phyloP scores from a whole-genome alignment of 495 filamentous ascomycete species.

The Aspergillus leporis region DNA sequence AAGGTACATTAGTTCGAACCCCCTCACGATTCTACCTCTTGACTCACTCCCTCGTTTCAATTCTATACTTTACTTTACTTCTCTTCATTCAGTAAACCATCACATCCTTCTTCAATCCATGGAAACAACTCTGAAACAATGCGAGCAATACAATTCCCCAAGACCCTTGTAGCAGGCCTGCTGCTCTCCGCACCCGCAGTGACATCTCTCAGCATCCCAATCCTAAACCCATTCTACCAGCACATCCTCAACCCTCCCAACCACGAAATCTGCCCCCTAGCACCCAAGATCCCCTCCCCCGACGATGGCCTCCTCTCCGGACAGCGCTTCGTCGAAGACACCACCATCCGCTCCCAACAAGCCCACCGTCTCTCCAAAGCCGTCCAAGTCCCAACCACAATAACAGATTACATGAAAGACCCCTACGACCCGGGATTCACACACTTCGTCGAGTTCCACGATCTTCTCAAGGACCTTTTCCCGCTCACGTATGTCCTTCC shows the following conservation, averaged over 20 bases:
- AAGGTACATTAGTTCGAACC: no score
- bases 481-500: conserved; percentile 42
- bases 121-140: no score
- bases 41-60: no score
- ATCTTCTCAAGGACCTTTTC: conserved; percentile 35
- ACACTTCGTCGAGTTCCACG: conserved; percentile 41
- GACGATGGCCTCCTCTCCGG: conserved; percentile 33
- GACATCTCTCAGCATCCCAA: conserved; percentile 20
- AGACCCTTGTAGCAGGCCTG: no score
- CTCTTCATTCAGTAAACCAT: no score
- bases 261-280: conserved; percentile 31
- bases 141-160: no score
- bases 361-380: conserved; percentile 37
- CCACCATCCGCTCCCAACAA: conserved; percentile 33
- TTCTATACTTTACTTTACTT: no score
- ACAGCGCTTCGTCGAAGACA: conserved; percentile 32
- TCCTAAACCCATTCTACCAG: conserved; percentile 11
- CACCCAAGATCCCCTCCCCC: conserved; percentile 25
- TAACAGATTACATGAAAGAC: conserved; percentile 37
- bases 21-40: no score
- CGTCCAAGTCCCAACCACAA: conserved; percentile 40
- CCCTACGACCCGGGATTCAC: conserved; percentile 39
- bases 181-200: no score
- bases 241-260: conserved; percentile 15
- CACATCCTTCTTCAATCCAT: no score